Base-by-base conservation (phyloP, 495 filamentous ascomycete genomes). In the Letharia columbiana region DNA sequence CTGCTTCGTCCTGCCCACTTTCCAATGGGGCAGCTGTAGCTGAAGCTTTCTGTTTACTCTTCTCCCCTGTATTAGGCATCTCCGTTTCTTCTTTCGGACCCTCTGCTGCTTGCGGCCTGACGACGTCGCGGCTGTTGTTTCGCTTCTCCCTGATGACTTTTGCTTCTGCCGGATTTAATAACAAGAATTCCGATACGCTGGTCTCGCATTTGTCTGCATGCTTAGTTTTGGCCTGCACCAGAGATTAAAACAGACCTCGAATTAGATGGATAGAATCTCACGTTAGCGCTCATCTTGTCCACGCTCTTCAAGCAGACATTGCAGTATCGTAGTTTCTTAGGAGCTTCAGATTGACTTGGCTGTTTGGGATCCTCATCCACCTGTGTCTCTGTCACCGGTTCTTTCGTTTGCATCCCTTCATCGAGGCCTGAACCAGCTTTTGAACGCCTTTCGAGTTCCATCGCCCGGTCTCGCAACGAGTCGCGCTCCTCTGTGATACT, bases 171-270 rank as follows among this genome's bases (percentile, higher is more conserved):
- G 39, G 20, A 12, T 35, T 56, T 1, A 64, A 17, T 50, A 41
- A 31, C 8, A 35, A 3, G 23, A 58, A 64, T 2, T 40, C 49
- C 2, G 62, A 47, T 11, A 42, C 37, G 9, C 39, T 57, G 5
- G 50, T 64, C 33, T 56, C 49, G 50, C 62, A 64, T 45, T 64
- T 64, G 12, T 52, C 62, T 35, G 62, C 62, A 33, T 64, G 62
- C 50, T 64, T 57, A 17, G 28, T 58, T 17, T 57, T 58, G 23
- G 35, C 35, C 49, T 57, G 37, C 18, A 56, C 5, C 28, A 35
- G 11, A 56, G 31, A 56, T 56, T 56, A 56, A 31, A 11, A 35
- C 23, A 31, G 52, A 18, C 52, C 4, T 35, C 31, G 31, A 17
- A 4, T 33, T 7, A 18, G 13, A 4, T 18, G 15, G 31, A 35